Evolutionary conservation across 2,329 filamentous ascomycete species (phyloP).

Genomic region (Penicillium sp.): DNA sequence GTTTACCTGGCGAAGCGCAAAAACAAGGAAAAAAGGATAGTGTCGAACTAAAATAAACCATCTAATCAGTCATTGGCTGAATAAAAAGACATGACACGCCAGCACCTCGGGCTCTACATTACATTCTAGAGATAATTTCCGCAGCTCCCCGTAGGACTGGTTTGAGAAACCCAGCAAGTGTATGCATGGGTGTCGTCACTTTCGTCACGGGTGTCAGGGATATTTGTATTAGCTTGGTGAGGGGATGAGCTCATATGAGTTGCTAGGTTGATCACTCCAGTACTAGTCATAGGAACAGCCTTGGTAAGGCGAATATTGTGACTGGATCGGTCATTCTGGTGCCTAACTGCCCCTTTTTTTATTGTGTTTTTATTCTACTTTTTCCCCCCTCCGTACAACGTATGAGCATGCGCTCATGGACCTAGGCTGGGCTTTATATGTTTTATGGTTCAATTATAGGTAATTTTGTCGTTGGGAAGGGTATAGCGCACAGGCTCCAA

Average conservation of each 20-base stretch:
- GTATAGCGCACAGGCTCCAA: slow-evolving; percentile 10
- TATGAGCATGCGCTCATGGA: too few relatives aligned
- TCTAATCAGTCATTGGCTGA: slow-evolving; percentile 7
- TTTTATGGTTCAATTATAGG: neutral
- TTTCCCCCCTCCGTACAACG: neutral
- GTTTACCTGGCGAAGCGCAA: neutral
- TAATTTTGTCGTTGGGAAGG: neutral
- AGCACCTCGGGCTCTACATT: neutral
- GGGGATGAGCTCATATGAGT: neutral
- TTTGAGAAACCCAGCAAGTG: slow-evolving; percentile 1
- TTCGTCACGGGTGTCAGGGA: slow-evolving; percentile 13
- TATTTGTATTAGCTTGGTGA: neutral
- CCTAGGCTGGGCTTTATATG: neutral
- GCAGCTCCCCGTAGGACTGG: slow-evolving; percentile 9
- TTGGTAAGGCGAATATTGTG: neutral
- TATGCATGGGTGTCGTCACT: slow-evolving; percentile 8
- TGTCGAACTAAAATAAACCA: slow-evolving; percentile 3
- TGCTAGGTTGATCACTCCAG: slow-evolving; percentile 9
- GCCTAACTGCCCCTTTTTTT: slow-evolving; percentile 6
- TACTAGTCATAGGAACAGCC: neutral
- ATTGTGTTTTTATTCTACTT: neutral
- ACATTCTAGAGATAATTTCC: slow-evolving; percentile 15
- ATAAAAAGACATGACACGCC: slow-evolving; percentile 1
- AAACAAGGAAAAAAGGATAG: slow-evolving; percentile 5
- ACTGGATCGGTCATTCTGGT: slow-evolving; percentile 4